Evolutionary conservation across 805 yeast species (phyloP).

Genomic region (Yamadazyma sp.): DNA sequence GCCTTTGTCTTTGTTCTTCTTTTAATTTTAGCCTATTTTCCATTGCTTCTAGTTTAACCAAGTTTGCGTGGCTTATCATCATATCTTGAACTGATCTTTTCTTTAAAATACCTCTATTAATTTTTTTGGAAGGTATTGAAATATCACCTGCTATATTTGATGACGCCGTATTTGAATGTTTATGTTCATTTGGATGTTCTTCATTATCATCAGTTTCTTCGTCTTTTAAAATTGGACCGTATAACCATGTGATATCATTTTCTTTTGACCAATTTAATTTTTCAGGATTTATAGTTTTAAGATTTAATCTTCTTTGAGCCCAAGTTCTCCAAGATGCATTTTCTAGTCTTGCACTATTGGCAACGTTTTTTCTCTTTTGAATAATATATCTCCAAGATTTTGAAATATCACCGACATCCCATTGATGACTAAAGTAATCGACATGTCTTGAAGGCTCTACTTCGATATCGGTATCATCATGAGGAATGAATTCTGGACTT

Average conservation of each 20-base stretch:
- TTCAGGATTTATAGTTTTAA: conserved; percentile 83
- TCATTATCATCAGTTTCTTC: conserved; percentile 21
- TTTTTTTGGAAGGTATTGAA: conserved; percentile 27
- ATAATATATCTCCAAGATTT: conserved; percentile 95
- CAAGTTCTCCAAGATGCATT: conserved; percentile 91
- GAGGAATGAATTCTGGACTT: conserved; percentile 48
- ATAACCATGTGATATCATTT: conserved; percentile 95
- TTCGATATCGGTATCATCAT: conserved; percentile 79
- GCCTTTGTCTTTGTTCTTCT: conserved; percentile 24
- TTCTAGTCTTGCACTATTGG: conserved; percentile 46
- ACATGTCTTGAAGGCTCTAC: conserved; percentile 87
- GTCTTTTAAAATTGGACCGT: conserved; percentile 77
- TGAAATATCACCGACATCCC: conserved; percentile 93
- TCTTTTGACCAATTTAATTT: conserved; percentile 95
- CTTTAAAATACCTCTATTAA: conserved; percentile 79
- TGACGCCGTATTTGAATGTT: conserved; percentile 30
- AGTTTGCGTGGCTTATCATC: conserved; percentile 61
- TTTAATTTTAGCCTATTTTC: conserved; percentile 31
- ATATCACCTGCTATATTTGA: conserved; percentile 45
- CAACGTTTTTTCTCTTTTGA: conserved; percentile 75
- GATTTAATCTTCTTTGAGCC: conserved; percentile 72
- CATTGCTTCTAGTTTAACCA: conserved; percentile 40
- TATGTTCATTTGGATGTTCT: conserved; percentile 7
- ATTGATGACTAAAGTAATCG: conserved; percentile 90
- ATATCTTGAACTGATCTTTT: conserved; percentile 81